Percentiles rank a stretch among this genome's conserved stretches.
Conservation (phyloP, 2,329 filamentous ascomycete genomes). For the Colletotrichum tropicale region DNA sequence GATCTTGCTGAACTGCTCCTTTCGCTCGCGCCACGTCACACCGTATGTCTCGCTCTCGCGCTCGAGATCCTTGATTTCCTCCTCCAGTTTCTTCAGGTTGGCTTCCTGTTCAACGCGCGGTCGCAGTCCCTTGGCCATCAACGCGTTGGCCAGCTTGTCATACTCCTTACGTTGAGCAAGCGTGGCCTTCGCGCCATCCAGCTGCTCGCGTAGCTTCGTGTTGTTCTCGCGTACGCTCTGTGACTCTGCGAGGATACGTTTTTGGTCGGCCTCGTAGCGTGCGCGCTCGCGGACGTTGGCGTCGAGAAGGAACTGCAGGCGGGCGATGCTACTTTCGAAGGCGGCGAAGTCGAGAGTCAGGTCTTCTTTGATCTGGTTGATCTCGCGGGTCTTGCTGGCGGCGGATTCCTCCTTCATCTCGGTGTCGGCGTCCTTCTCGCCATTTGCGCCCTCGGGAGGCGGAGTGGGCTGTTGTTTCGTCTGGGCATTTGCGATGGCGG, state of each 20-base stretch:
- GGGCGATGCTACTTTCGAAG: conserved; percentile 84
- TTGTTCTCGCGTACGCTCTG: conserved; percentile 80
- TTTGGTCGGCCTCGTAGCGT: conserved; percentile 81
- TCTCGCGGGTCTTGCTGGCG: conserved; percentile 54
- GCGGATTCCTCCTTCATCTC: conserved; percentile 21
- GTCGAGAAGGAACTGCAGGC: conserved; percentile 84
- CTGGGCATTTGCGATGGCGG: conserved; percentile 62
- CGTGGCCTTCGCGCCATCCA: conserved; percentile 77
- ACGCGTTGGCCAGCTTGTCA: conserved; percentile 82
- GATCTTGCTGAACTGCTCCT: conserved; percentile 86
- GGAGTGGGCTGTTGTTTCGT: conserved; percentile 66
- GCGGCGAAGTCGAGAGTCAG: conserved; percentile 86
- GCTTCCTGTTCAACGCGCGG: conserved; percentile 83
- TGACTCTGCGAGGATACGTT: conserved; percentile 78
- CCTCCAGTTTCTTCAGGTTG: conserved; percentile 80
- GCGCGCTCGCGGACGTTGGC: conserved; percentile 85
- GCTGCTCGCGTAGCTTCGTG: conserved; percentile 70
- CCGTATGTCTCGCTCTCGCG: conserved; percentile 83
- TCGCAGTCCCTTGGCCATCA: conserved; percentile 59
- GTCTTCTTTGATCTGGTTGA: conserved; percentile 79
- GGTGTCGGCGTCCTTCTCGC: conserved; percentile 29
- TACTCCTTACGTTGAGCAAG: conserved; percentile 83
- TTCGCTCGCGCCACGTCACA: conserved; percentile 81
- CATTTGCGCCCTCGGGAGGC: conserved; percentile 58
- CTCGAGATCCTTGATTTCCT: conserved; percentile 87